A percentile compares a stretch with the other conserved stretches of the same genome.
phyloP scores from a whole-genome alignment of 805 yeast species.

The Hanseniaspora taiwanica region DNA sequence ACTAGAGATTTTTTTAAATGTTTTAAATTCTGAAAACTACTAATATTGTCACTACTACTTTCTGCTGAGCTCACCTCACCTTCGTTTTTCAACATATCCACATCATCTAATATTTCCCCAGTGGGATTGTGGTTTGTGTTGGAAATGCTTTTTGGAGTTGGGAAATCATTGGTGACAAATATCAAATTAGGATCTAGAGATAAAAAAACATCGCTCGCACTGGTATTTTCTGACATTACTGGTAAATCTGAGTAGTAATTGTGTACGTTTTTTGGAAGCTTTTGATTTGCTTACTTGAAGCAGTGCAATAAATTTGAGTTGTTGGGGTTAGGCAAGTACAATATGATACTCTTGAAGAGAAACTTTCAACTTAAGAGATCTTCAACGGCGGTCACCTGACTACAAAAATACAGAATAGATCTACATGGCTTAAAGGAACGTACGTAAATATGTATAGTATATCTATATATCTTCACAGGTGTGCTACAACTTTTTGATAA shows the following conservation, averaged over 20 bases:
- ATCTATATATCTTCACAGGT: neutral
- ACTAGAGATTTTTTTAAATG: conserved; percentile 10
- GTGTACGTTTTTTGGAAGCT: too few relatives aligned
- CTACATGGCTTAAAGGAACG: neutral
- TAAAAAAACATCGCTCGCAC: conserved; percentile 10
- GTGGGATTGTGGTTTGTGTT: too few relatives aligned
- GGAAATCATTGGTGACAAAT: conserved; percentile 6
- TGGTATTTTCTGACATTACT: neutral
- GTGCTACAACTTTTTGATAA: neutral
- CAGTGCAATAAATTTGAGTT: too few relatives aligned
- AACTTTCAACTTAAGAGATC: neutral
- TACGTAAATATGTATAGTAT: neutral
- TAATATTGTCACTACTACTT: neutral
- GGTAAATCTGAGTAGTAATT: neutral
- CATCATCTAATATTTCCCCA: conserved; percentile 4
- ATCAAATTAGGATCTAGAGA: conserved; percentile 24
- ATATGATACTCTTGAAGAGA: too few relatives aligned
- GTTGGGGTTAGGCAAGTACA: too few relatives aligned
- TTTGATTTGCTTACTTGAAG: neutral
- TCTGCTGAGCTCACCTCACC: conserved; percentile 1
- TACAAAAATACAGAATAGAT: neutral
- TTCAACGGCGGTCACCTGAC: neutral
- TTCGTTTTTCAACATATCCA: conserved; percentile 1
- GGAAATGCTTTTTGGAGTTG: neutral
- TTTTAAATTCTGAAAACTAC: neutral